Base-by-base conservation (phyloP, 2,329 filamentous ascomycete genomes). In the Knufia fluminis region DNA sequence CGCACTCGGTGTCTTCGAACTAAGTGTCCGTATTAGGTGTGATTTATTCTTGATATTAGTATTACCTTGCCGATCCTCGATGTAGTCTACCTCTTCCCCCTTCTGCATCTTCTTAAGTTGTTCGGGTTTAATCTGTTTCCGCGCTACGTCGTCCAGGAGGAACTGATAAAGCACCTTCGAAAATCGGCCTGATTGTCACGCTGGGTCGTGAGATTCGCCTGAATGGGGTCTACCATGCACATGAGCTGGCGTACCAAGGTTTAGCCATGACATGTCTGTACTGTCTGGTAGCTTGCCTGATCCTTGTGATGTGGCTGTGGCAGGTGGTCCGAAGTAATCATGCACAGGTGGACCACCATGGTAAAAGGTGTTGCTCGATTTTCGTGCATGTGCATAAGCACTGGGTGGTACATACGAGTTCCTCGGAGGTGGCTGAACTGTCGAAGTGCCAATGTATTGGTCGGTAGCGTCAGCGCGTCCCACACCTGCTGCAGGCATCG, bases 221-320 rank as follows among this genome's bases (percentile, higher is more conserved):
- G 9, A 31, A 16, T 12, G 46, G 4, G 38, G 46, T 14, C 55
- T 54, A 9, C 19, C 16, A 36, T 48, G 48, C 8, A 35, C 45
- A 38, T 46, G 28, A n/a, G 42, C 42, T 17, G 45, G 45, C 17
- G 20, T 46, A 28, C 57, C 57, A 14, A 60, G 49, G 49, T 60
- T 60, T 12, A 60, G 49, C 58, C 58, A 60, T 4, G 56, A 58
- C 58, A 60, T 59, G 50, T 60, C 58, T 20, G 28, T 41, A 31
- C 36, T 42, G 23, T 48, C 26, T 8, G 14, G 46, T 3, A 35
- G 9, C 33, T 38, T 48, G 16, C 10, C 12, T 3, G 46, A 16
- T 7, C 24, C 46, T 17, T 32, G 46, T 19, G 46, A 42, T 32
- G 24, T 26, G 9, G 46, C 35, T 14, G 46, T 42, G n/a, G 16